Evolutionary conservation across 345 rosid species (phyloP), one percentile per base, ranked within the genome.

Genomic region (Carallia pectinifolia): DNA sequence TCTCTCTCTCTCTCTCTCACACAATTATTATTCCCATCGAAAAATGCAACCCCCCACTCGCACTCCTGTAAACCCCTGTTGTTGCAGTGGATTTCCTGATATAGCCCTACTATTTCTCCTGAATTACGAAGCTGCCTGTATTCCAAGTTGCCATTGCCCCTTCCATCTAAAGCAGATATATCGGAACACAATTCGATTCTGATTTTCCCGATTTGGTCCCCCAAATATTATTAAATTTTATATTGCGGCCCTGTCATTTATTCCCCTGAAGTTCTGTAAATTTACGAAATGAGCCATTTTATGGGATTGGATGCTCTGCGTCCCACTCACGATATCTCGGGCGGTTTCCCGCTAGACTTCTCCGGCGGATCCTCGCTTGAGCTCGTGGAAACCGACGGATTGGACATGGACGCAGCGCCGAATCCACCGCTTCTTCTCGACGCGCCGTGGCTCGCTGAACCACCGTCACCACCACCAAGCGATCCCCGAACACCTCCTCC

Each of bases 331-430:
- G 97, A 89, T 84, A 78, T 88, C 88, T 93, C 92, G 27, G 88
- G 87, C 72, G 84, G 81, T 71, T 82, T 89, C 7, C 76, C 84
- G 72, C 91, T 80, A 1, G 96, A 93, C 82, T 86, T 89, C 77
- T 91, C 98, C 4, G 87, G 67, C 61, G 66, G 96, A 79, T 87
- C 98, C 62, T 94, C 98, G 76, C 91, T 89, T 71, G 98, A 94
- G 81, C 83, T 86, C 1, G 98, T 87, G 0, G 96, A 85, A 30
- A 85, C 84, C 2, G 95, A 89, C 1, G 88, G 97, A 61, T 79
- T 86, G 59, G 92, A 74, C 15, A 85, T 80, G 0, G 89, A 83
- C 69, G 80, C 78, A 68, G 82, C 88, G 68, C 76, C 72, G 6
- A 68, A 67, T 1, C 36, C 72, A 3, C 60, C 60, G 8, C 62